These are phyloP conservation scores for Phyllosticta citribraziliensis DNA, from an alignment of 2,329 filamentous ascomycete species.

Conservation along the genomic window DNA sequence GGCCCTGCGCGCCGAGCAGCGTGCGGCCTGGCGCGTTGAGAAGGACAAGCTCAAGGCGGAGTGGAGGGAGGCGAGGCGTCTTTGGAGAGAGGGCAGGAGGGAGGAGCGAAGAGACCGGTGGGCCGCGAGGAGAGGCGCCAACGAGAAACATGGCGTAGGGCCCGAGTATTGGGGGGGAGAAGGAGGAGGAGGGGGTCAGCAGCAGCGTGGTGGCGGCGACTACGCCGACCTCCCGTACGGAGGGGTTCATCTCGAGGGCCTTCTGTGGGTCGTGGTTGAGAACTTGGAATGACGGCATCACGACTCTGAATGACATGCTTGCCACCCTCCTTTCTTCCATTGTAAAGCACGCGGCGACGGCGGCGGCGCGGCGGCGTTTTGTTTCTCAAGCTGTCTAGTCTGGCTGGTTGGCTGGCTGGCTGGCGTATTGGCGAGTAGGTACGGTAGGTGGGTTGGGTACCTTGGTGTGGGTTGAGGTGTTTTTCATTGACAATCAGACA, in stretches of 20 bases:
- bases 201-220: neutral
- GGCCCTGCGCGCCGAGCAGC: constrained; percentile 10
- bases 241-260: neutral
- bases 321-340: no score
- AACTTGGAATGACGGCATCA: neutral
- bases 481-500: no score
- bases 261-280: constrained; percentile 7
- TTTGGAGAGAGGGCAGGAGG: neutral
- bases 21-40: constrained; percentile 10
- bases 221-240: neutral
- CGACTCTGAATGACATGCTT: neutral
- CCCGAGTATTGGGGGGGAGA: neutral
- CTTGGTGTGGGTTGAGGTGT: no score
- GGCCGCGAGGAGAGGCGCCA: neutral
- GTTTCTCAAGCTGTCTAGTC: no score
- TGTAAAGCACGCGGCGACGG: no score
- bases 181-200: neutral
- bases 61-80: constrained; percentile 6
- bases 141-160: neutral
- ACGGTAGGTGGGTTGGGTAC: no score
- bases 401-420: no score
- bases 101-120: neutral
- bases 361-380: no score
- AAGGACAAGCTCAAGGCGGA: constrained; percentile 13
- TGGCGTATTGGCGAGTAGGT: no score